A percentile compares a stretch with the other conserved stretches of the same genome.
Conservation (phyloP, 768 basidiomycete genomes). For the Suillus weaverae region DNA sequence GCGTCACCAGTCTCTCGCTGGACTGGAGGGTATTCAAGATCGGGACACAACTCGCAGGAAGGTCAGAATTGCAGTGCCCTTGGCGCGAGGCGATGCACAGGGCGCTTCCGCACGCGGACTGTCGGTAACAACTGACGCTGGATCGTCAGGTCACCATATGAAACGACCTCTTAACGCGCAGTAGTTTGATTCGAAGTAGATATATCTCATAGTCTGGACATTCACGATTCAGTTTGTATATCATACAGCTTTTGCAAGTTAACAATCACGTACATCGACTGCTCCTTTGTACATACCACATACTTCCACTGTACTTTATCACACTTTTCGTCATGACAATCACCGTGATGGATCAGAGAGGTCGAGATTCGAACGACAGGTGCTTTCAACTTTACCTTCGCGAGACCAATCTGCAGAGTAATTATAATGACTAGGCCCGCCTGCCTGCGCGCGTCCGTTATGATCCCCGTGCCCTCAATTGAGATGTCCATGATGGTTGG, state of each 20-base stretch:
- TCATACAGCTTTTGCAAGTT: not conserved
- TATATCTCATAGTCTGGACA: not conserved
- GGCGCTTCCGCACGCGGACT: not conserved
- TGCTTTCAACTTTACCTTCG: not conserved
- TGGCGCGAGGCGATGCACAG: constrained; percentile 8
- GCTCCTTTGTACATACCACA: not conserved
- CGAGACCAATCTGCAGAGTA: not conserved
- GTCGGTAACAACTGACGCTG: not conserved
- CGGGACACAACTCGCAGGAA: constrained; percentile 14
- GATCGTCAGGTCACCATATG: not conserved
- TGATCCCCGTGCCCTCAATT: not conserved
- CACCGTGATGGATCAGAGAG: not conserved
- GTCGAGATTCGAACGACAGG: not conserved
- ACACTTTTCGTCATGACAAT: not conserved
- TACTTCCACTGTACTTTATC: not conserved
- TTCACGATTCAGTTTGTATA: not conserved
- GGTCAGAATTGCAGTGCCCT: constrained; percentile 21
- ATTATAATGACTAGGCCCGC: not conserved
- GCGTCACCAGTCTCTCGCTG: constrained; percentile 27
- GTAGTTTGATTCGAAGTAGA: not conserved
- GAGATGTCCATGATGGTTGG: not conserved
- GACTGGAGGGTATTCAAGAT: constrained; percentile 17
- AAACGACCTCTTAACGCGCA: not conserved
- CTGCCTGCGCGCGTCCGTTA: not conserved
- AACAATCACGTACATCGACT: not conserved